Conservation (phyloP, 2,329 filamentous ascomycete genomes). For the Clathrospora elynae region DNA sequence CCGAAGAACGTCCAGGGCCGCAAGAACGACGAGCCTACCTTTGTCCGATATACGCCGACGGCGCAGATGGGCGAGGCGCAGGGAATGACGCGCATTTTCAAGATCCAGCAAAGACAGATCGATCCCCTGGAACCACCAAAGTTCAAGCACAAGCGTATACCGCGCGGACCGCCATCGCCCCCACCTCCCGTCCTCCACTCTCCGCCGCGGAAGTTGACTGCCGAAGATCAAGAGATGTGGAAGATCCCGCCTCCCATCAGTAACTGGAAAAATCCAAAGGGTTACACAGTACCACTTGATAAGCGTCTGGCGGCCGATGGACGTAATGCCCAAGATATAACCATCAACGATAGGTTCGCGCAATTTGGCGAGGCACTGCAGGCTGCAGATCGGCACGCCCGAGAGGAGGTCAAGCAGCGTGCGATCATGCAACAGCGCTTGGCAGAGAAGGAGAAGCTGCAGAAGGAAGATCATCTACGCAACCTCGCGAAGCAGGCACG, state of each 20-base stretch:
- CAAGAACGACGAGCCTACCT: conserved; percentile 83
- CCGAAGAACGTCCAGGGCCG: conserved; percentile 91
- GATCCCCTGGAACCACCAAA: conserved; percentile 98
- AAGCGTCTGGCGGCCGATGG: conserved; percentile 95
- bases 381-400: conserved; percentile 90
- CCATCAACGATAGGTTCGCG: conserved; percentile 98
- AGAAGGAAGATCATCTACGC: conserved; percentile 91
- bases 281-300: conserved; percentile 93
- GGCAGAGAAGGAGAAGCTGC: conserved; percentile 92
- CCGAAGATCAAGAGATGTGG: conserved; percentile 97
- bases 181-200: conserved; percentile 95
- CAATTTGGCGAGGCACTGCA: conserved; percentile 94
- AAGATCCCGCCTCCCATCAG: conserved; percentile 87
- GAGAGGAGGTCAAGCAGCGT: conserved; percentile 92
- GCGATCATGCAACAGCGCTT: conserved; percentile 94
- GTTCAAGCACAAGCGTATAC: conserved; percentile 99
- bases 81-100: conserved; percentile 94
- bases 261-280: conserved; percentile 99
- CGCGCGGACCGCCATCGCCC: conserved; percentile 86
- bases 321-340: conserved; percentile 85
- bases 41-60: conserved; percentile 92
- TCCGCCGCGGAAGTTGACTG: conserved; percentile 90
- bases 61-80: conserved; percentile 92
- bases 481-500: conserved; percentile 88
- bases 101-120: conserved; percentile 91